Conservation (phyloP, 2,329 filamentous ascomycete genomes). For the Botrytis fabae region DNA sequence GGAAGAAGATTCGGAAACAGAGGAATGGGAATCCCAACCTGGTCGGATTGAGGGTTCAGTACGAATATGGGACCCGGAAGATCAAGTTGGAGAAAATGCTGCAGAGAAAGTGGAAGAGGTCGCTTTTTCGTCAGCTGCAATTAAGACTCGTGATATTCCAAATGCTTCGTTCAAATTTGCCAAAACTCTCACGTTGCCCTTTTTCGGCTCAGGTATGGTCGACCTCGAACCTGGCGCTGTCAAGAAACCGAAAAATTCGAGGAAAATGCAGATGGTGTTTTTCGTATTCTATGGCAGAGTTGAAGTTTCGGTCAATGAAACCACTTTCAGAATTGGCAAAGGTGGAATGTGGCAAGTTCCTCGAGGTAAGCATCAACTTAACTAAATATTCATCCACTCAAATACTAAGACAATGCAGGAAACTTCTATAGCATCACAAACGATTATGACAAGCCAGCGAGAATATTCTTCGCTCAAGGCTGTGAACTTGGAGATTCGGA, state of each 20-base stretch:
- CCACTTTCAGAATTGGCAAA: conserved; percentile 76
- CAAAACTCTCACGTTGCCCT: conserved; percentile 80
- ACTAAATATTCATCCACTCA: not conserved
- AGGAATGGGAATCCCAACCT: conserved; percentile 70
- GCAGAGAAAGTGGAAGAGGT: conserved; percentile 58
- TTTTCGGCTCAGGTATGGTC: conserved; percentile 87
- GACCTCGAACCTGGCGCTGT: conserved; percentile 80
- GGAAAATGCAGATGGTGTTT: conserved; percentile 97
- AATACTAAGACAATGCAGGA: conserved; percentile 53
- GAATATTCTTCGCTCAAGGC: conserved; percentile 90
- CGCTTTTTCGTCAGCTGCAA: conserved; percentile 49
- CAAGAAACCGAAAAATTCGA: conserved; percentile 88
- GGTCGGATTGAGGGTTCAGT: conserved; percentile 65
- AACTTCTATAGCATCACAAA: conserved; percentile 94
- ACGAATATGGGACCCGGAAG: conserved; percentile 63
- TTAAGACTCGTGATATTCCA: conserved; percentile 59
- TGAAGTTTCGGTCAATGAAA: conserved; percentile 73
- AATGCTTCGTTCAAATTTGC: conserved; percentile 80
- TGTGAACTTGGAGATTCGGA: conserved; percentile 52
- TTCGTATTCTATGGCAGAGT: conserved; percentile 86
- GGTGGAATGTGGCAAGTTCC: conserved; percentile 95
- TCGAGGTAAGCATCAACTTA: conserved; percentile 65
- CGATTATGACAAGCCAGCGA: conserved; percentile 67
- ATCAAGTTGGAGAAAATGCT: conserved; percentile 54
- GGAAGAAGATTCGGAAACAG: conserved; percentile 57